Percentiles rank a stretch among this genome's conserved stretches.
phyloP scores from a whole-genome alignment of 2,329 filamentous ascomycete species.

The Orbilia oligospora region DNA sequence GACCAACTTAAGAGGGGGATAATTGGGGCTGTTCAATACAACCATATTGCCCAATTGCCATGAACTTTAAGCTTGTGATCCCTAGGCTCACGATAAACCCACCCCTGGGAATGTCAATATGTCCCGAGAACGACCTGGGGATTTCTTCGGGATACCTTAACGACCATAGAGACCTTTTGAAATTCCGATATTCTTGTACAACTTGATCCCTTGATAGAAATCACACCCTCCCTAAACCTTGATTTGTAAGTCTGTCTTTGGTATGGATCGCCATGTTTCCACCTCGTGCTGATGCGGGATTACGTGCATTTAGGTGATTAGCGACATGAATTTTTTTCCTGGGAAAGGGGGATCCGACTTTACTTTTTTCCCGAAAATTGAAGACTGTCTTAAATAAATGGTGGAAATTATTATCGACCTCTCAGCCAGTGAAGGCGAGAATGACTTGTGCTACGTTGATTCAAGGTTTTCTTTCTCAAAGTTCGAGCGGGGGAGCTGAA shows the following conservation, averaged over 20 bases:
- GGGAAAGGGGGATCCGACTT: neutral
- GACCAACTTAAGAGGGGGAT: no score
- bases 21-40: neutral
- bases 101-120: neutral
- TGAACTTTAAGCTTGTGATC: conserved; percentile 6
- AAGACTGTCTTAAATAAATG: neutral
- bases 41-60: neutral
- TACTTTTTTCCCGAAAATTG: neutral
- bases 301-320: neutral
- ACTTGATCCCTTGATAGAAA: conserved; percentile 32
- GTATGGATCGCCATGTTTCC: conserved; percentile 47
- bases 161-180: neutral
- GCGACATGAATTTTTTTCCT: neutral
- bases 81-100: neutral
- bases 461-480: neutral
- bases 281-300: conserved; percentile 28
- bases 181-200: neutral
- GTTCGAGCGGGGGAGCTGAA: neutral
- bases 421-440: neutral
- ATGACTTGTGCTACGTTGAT: neutral
- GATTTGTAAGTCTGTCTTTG: conserved; percentile 22
- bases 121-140: neutral
- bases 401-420: neutral
- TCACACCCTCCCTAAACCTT: conserved; percentile 14
- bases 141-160: neutral